phyloP scores from a whole-genome alignment of 2,329 filamentous ascomycete genomes.

The Trichoderma citrinoviride region DNA sequence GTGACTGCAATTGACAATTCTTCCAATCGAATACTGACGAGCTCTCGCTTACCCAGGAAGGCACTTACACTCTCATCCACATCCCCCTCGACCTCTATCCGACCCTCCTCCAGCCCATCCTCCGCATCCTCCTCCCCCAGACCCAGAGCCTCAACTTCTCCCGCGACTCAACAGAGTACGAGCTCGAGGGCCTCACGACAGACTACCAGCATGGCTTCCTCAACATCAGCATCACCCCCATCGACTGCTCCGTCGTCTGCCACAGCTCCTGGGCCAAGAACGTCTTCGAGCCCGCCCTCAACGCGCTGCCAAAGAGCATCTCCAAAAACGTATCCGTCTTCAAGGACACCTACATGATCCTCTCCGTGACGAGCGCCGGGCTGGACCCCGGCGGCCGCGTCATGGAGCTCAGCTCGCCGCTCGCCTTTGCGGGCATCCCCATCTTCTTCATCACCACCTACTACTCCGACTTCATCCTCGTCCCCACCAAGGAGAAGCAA shows the following conservation, averaged over 20 bases:
- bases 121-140: slow-evolving; percentile 77
- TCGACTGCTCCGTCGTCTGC: slow-evolving; percentile 91
- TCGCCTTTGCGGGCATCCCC: slow-evolving; percentile 87
- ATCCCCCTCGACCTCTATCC: slow-evolving; percentile 78
- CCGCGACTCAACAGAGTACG: slow-evolving; percentile 36
- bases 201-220: slow-evolving; percentile 72
- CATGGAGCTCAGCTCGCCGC: slow-evolving; percentile 83
- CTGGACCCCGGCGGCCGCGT: slow-evolving; percentile 90
- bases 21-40: background rate
- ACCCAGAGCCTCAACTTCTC: slow-evolving; percentile 42
- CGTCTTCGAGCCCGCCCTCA: slow-evolving; percentile 72
- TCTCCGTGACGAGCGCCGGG: slow-evolving; percentile 85
- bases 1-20: background rate
- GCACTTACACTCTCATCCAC: slow-evolving; percentile 83
- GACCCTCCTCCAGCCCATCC: slow-evolving; percentile 78
- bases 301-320: slow-evolving; percentile 55
- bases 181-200: slow-evolving; percentile 47
- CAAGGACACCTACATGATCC: slow-evolving; percentile 78
- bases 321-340: slow-evolving; percentile 67
- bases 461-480: slow-evolving; percentile 94
- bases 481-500: slow-evolving; percentile 70
- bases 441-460: slow-evolving; percentile 99
- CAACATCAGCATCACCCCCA: slow-evolving; percentile 87
- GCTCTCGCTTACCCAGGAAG: slow-evolving; percentile 61
- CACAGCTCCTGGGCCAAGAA: slow-evolving; percentile 69